These are phyloP conservation scores for Nicotiana obtusifolia DNA, from an alignment of 257 asterid species.

Conservation along the genomic window DNA sequence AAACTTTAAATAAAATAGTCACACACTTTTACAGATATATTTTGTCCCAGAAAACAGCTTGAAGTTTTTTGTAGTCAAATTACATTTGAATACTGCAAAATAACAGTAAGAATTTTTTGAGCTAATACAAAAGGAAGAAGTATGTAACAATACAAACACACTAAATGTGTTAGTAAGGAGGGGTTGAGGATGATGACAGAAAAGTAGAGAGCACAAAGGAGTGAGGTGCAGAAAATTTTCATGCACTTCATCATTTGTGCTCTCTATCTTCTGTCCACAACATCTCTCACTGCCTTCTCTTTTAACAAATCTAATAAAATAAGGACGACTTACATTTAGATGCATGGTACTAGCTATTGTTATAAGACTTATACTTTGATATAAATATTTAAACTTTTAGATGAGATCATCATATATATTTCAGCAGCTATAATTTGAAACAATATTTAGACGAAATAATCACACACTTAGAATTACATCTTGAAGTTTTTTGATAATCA, in stretches of 20 bases:
- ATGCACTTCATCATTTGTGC: slow-evolving; percentile 20
- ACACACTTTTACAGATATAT: too few relatives aligned
- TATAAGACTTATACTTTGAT: too few relatives aligned
- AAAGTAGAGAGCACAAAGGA: slow-evolving; percentile 31
- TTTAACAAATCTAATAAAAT: too few relatives aligned
- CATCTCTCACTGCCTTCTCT: slow-evolving; percentile 9
- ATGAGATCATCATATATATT: background rate
- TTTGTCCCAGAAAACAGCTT: background rate
- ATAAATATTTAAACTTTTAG: background rate
- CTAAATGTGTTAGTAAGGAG: background rate
- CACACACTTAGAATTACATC: background rate
- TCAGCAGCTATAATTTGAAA: background rate
- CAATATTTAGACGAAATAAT: background rate
- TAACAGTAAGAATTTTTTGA: too few relatives aligned
- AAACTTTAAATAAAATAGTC: too few relatives aligned
- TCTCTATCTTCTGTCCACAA: slow-evolving; percentile 50
- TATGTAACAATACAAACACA: background rate
- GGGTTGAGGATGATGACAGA: slow-evolving; percentile 49
- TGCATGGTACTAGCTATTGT: too few relatives aligned
- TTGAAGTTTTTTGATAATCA: background rate
- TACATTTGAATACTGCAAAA: background rate
- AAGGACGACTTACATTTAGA: too few relatives aligned
- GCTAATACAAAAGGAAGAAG: background rate
- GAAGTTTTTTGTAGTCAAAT: too few relatives aligned
- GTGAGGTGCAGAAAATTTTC: too few relatives aligned